phyloP scores from a whole-genome alignment of 1,284 basidiomycete species.

The Irpex sp. region DNA sequence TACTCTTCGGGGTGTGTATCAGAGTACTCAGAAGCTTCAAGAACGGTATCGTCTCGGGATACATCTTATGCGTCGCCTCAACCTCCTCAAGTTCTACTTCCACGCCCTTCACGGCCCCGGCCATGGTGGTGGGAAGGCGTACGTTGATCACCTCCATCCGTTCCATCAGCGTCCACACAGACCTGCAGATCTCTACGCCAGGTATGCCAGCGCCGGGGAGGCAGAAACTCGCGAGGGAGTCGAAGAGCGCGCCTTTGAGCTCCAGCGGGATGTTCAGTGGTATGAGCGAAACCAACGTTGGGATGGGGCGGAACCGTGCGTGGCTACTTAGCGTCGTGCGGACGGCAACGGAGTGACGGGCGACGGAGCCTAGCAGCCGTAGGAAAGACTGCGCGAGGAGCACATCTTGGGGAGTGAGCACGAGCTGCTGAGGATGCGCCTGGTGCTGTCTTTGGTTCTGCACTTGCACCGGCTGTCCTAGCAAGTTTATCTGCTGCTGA shows the following conservation, averaged over 20 bases:
- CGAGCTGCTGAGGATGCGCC: slow-evolving; percentile 27
- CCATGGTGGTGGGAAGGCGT: slow-evolving; percentile 36
- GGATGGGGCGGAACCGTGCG: slow-evolving; percentile 74
- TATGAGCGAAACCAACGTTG: slow-evolving; percentile 72
- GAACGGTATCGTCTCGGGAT: slow-evolving; percentile 87
- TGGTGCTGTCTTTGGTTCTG: slow-evolving; percentile 28
- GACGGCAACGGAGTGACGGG: slow-evolving; percentile 72
- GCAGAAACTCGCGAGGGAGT: slow-evolving; percentile 83
- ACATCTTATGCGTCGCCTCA: slow-evolving; percentile 73
- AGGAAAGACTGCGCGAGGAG: slow-evolving; percentile 78
- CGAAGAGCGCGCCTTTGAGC: slow-evolving; percentile 84
- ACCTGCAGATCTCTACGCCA: slow-evolving; percentile 76
- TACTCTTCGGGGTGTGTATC: slow-evolving; percentile 69
- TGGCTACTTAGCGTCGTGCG: slow-evolving; percentile 77
- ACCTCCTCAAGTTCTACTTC: slow-evolving; percentile 83
- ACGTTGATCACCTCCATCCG: slow-evolving; percentile 80
- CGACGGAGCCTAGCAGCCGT: slow-evolving; percentile 76
- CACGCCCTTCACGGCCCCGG: slow-evolving; percentile 57
- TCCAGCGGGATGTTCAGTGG: slow-evolving; percentile 84
- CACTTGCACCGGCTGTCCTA: slow-evolving; percentile 25
- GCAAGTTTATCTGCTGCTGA: slow-evolving; percentile 6
- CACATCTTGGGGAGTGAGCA: slow-evolving; percentile 67
- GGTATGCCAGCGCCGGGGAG: slow-evolving; percentile 64
- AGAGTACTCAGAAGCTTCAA: slow-evolving; percentile 78
- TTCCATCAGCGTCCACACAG: slow-evolving; percentile 82